These are phyloP conservation scores for Salix koriyanagi DNA, from an alignment of 345 rosid species.

Conservation along the genomic window DNA sequence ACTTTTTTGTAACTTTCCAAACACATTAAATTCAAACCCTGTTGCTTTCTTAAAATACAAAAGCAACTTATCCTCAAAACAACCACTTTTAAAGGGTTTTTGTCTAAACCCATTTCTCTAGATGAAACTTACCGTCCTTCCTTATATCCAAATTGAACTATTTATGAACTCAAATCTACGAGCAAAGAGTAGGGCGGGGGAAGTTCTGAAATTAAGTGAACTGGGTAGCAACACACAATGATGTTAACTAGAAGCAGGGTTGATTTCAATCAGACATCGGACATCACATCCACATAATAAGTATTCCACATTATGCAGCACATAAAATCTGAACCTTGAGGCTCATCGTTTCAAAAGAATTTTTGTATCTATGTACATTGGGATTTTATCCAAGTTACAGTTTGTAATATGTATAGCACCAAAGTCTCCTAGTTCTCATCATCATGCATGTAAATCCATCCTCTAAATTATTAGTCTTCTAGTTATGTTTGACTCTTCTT, in stretches of 20 bases:
- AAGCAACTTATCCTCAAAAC: neutral
- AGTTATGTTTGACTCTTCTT: neutral
- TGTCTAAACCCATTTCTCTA: neutral
- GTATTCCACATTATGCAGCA: neutral
- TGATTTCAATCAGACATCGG: neutral
- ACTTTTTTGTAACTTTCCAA: neutral
- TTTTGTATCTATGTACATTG: neutral
- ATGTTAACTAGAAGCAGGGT: neutral
- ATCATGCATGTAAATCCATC: neutral
- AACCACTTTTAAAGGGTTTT: neutral
- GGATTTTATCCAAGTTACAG: neutral
- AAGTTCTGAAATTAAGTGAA: neutral
- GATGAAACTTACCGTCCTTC: neutral
- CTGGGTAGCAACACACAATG: neutral
- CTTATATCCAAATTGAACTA: neutral
- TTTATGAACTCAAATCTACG: neutral
- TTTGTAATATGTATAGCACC: neutral
- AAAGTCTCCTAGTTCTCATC: neutral
- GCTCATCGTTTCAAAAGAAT: neutral
- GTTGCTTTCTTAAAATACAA: neutral
- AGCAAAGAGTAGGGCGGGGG: neutral
- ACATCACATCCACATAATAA: neutral
- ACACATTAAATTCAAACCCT: neutral
- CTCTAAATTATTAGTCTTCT: neutral
- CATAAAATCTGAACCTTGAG: too few species aligned